Conservation (phyloP, 1,139 yeast genomes). For the Kurtzmaniella quercitrusa region DNA sequence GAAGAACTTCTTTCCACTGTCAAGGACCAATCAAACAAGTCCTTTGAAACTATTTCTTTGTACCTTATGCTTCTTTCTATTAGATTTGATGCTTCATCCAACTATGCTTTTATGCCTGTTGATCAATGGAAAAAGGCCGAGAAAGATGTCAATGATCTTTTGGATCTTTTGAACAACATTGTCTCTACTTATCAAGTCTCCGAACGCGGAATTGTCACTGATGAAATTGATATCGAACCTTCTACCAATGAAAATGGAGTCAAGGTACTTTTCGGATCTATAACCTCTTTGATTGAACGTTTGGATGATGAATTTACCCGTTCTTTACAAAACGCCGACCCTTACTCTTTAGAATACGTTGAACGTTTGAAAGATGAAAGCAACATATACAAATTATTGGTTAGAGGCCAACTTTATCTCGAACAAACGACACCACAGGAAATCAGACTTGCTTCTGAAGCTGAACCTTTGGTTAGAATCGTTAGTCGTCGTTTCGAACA, state of each 20-base stretch:
- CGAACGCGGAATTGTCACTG: conserved; percentile 74
- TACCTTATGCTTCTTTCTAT: conserved; percentile 82
- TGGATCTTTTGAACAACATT: conserved; percentile 66
- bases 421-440: conserved; percentile 57
- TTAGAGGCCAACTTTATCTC: conserved; percentile 82
- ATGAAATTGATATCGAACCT: conserved; percentile 79
- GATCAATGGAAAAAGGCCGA: conserved; percentile 78
- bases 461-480: conserved; percentile 70
- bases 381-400: conserved; percentile 66
- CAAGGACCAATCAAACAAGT: conserved; percentile 21
- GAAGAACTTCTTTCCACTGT: conserved; percentile 59
- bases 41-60: conserved; percentile 77
- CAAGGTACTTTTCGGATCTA: conserved; percentile 75
- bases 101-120: conserved; percentile 70
- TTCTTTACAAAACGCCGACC: conserved; percentile 85
- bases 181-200: conserved; percentile 55
- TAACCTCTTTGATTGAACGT: conserved; percentile 85
- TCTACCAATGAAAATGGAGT: conserved; percentile 62
- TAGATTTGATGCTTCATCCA: conserved; percentile 75
- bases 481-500: conserved; percentile 86
- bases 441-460: conserved; percentile 32
- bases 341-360: conserved; percentile 92
- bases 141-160: conserved; percentile 57
- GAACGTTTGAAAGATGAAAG: conserved; percentile 89
- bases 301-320: conserved; percentile 91